Evolutionary conservation across 2,329 filamentous ascomycete species (phyloP), one percentile per base, ranked within the genome.

Genomic region (Stagonosporopsis vannaccii): DNA sequence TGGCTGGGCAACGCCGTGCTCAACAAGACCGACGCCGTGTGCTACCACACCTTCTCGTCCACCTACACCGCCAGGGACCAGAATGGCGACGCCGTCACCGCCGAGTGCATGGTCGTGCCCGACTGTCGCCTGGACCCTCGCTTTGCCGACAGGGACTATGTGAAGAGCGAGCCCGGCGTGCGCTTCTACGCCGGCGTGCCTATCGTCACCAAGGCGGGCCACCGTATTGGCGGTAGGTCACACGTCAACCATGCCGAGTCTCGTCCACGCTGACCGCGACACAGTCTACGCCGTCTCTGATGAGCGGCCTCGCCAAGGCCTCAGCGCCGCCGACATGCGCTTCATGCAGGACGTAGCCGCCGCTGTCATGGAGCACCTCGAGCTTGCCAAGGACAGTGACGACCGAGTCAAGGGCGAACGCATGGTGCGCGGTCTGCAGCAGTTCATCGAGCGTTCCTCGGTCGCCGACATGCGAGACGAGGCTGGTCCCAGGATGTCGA

Each of bases 141-240:
- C 12, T 69, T 71, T 26, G 62, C 63, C 3, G 52, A 67, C 32
- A 60, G 36, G 35, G 62, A 66, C 45, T 73, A 71, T 41, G 70
- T 73, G 13, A 61, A 50, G 20, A 60, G 56, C 36, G 67, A 69
- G 51, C 66, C 68, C 15, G 66, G 66, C 8, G 67, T 71, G 7
- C 63, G 72, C 8, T 74, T 74, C 53, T 74, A 73, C 37, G 71
- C 69, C 2, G 70, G 71, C 1, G 72, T 73, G 8, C 70, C 72
- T 19, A 68, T 74, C 20, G 48, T 65, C 28, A 73, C 67, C 28
- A 66, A 62, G 32, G 63, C 65, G 17, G 72, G 72, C 4, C 56
- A 68, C 40, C 63, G 66, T 33, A 73, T 74, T 37, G 72, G 72
- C 17, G 52, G 52, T 56, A 51, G 7, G 46, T 35, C 2, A 12